A percentile compares a stretch with the other conserved stretches of the same genome.
Evolutionary conservation across 139 green algal species (phyloP).

Genomic region (Bryopsis sp.): DNA sequence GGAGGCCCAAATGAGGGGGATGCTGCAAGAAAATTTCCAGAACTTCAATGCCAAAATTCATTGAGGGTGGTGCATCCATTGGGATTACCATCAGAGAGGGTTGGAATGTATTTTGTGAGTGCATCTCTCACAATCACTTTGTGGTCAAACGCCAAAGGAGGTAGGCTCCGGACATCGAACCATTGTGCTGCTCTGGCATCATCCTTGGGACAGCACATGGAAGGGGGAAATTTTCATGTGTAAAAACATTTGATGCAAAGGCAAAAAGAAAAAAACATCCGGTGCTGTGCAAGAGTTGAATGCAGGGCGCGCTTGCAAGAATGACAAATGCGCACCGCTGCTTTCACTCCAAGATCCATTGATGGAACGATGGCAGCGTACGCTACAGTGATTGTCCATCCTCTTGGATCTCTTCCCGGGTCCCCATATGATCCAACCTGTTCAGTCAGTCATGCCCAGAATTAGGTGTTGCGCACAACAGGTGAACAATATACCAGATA

Average conservation of each 20-base stretch:
- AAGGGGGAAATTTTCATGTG: not conserved
- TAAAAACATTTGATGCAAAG: not conserved
- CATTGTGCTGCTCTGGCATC: conserved; percentile 50
- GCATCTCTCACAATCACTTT: conserved; percentile 40
- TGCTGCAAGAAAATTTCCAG: too few relatives aligned
- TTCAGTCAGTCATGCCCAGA: too few relatives aligned
- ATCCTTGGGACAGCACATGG: conserved; percentile 42
- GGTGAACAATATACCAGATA: not conserved
- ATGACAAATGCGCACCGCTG: conserved; percentile 39
- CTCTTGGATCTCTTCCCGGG: conserved; percentile 68
- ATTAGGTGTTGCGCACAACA: not conserved
- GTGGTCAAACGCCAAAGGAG: conserved; percentile 55
- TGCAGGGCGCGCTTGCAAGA: not conserved
- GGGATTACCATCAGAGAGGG: too few relatives aligned
- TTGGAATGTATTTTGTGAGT: too few relatives aligned
- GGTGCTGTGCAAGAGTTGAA: not conserved
- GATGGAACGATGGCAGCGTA: conserved; percentile 67
- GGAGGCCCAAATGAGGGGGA: too few relatives aligned
- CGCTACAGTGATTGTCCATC: conserved; percentile 70
- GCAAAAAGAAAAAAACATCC: too few relatives aligned
- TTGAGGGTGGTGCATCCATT: too few relatives aligned
- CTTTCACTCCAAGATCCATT: conserved; percentile 47
- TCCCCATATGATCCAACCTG: conserved; percentile 78
- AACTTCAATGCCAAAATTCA: too few relatives aligned
- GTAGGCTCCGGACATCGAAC: conserved; percentile 34